phyloP scores from a whole-genome alignment of 371 early-diverging fungal genomes.

The Mucor indicus region DNA sequence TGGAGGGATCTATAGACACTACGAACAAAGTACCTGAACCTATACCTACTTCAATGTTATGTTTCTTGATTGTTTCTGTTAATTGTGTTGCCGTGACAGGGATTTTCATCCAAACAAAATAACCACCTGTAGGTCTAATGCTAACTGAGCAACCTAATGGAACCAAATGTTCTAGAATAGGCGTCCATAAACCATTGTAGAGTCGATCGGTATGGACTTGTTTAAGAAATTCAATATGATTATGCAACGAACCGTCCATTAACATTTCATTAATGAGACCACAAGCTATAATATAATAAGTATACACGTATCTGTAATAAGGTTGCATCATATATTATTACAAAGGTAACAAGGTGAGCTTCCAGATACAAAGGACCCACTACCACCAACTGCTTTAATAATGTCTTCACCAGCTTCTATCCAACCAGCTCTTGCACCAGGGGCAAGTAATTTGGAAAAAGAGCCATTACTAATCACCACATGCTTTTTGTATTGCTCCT shows the following conservation, averaged over 20 bases:
- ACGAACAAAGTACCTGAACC: conserved; percentile 27
- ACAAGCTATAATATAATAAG: conserved; percentile 26
- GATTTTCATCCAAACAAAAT: conserved; percentile 42
- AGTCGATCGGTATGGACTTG: conserved; percentile 17
- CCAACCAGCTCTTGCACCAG: conserved; percentile 40
- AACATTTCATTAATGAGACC: conserved; percentile 32
- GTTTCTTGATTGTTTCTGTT: conserved; percentile 8
- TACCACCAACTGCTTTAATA: conserved; percentile 21
- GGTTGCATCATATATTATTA: conserved; percentile 1
- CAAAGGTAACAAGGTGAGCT: conserved; percentile 33
- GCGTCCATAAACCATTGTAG: conserved; percentile 19
- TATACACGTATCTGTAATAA: no score
- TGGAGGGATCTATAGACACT: conserved; percentile 4
- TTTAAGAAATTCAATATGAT: conserved; percentile 22
- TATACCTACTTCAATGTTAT: conserved; percentile 17
- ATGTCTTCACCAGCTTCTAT: conserved; percentile 27
- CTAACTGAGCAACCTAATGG: conserved; percentile 32
- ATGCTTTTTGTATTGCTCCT: conserved; percentile 8
- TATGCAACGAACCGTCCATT: conserved; percentile 6
- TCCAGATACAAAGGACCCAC: conserved; percentile 41
- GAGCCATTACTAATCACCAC: conserved; percentile 43
- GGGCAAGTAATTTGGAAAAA: conserved; percentile 40
- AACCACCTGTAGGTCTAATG: conserved; percentile 32
- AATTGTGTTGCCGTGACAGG: conserved; percentile 24
- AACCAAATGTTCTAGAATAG: conserved; percentile 19